Base-by-base conservation (phyloP, 441 rosid genomes). In the Macaranga tanarius region DNA sequence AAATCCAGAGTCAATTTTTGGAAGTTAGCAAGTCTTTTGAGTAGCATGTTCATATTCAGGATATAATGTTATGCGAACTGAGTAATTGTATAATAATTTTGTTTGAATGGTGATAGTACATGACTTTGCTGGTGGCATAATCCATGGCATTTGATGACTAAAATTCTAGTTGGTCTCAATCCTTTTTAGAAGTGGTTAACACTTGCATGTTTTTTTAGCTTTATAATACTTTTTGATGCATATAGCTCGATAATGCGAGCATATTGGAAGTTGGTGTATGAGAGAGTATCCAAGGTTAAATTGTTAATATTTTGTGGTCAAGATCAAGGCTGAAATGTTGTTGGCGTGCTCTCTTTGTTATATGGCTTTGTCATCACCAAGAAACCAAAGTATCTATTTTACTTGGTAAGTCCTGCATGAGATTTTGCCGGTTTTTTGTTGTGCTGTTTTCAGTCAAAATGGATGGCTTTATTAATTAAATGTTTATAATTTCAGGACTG, bases 281-380 rank as follows among this genome's bases (percentile, higher is more conserved):
- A 40, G 10, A 42, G 17, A 51, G 62, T 50, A 40, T 67, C 42
- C 6, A 23, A 50, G 55, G 42, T 40, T 31, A 48, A 51, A 38
- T 73, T 66, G 19, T 28, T 23, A 52, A 26, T 25, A 52, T 75
- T 52, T 62, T 65, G 63, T 54, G 64, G 59, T 50, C 60, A 62
- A 20, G 40, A 10, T 60, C 25, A 19, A 52, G 16, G 55, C 20
- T 34, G 67, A 59, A 42, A 51, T 10, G 10, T 45, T 38, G 51
- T 40, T 22, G 51, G 67, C 2, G 19, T 44, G 73, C 13, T 28
- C 60, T 51, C 44, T 17, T 45, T 56, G 58, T 31, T 72, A 6
- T 20, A 5, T 23, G 45, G 3, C 1, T 5, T 61, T 26, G 19
- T 62, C 26, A 20, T n/a, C 16, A 15, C 22, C 22, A 20, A 22